A percentile compares a stretch with the other conserved stretches of the same genome.
phyloP scores from a whole-genome alignment of 1,139 yeast species.

The Pichia sp. region DNA sequence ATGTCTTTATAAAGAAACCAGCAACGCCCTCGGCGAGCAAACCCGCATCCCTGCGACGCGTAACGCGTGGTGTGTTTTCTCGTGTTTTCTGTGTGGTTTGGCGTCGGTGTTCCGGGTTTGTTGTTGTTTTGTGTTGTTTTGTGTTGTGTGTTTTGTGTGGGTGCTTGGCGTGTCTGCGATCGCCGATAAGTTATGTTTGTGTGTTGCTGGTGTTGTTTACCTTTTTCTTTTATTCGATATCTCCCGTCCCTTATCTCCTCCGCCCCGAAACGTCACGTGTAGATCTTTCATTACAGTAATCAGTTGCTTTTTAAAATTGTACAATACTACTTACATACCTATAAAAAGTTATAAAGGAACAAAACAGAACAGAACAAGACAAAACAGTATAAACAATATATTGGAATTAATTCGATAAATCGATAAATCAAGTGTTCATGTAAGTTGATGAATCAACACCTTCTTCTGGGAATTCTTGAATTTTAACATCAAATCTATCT shows the following conservation, averaged over 20 bases:
- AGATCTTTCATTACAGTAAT: neutral
- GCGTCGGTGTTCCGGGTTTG: neutral
- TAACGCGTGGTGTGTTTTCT: neutral
- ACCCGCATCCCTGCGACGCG: neutral
- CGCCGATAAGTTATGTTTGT: too few species aligned
- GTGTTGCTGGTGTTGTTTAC: too few species aligned
- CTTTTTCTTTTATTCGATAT: too few species aligned
- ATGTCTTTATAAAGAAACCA: neutral
- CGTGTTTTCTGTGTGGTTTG: neutral
- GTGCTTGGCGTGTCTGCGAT: too few species aligned
- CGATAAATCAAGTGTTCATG: conserved; percentile 67
- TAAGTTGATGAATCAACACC: conserved; percentile 97
- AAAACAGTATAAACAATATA: neutral
- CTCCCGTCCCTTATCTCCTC: too few species aligned
- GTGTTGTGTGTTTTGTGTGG: too few species aligned
- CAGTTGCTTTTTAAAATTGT: neutral
- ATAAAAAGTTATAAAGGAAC: too few species aligned
- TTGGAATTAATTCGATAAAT: neutral
- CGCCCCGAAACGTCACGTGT: neutral
- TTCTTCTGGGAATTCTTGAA: conserved; percentile 93
- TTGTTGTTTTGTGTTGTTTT: neutral
- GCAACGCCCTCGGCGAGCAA: neutral
- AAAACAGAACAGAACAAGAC: too few species aligned
- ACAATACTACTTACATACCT: too few species aligned
- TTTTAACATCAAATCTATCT: conserved; percentile 94